These are phyloP conservation scores for Ramularia endophylla DNA, from an alignment of 2,329 filamentous ascomycete genomes.

Conservation along the genomic window DNA sequence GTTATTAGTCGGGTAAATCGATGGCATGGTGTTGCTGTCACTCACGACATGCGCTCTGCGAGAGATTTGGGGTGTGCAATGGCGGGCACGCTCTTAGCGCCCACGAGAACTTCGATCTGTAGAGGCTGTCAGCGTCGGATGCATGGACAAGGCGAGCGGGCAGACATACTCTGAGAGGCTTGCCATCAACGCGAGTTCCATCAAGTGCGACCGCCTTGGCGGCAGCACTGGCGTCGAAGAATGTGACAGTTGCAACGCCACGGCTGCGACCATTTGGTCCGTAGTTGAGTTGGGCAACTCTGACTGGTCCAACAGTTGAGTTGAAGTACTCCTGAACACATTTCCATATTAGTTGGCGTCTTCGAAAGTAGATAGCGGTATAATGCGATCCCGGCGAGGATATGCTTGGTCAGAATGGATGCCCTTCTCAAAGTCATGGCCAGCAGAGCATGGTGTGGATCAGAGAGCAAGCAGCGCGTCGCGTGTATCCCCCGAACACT, in stretches of 20 bases:
- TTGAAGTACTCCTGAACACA: conserved; percentile 85
- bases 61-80: conserved; percentile 66
- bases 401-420: not conserved
- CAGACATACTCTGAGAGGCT: conserved; percentile 75
- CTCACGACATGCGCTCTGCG: conserved; percentile 76
- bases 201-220: conserved; percentile 82
- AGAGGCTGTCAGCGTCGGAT: not conserved
- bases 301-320: conserved; percentile 81
- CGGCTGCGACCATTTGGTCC: conserved; percentile 87
- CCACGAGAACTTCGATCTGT: conserved; percentile 85
- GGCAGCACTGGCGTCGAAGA: conserved; percentile 73
- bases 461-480: conserved; percentile 18
- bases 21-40: conserved; percentile 14
- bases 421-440: not conserved
- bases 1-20: conserved; percentile 14
- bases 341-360: conserved; percentile 55
- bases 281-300: conserved; percentile 86
- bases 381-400: not conserved
- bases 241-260: conserved; percentile 85
- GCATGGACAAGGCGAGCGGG: too few species aligned
- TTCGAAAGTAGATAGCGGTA: conserved; percentile 7
- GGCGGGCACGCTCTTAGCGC: conserved; percentile 55
- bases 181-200: conserved; percentile 81
- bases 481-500: not conserved
- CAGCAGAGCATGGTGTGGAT: conserved; percentile 1